A percentile compares a stretch with the other conserved stretches of the same genome.
Evolutionary conservation across 1,284 basidiomycete genomes (phyloP).

Genomic region (Puccinia polysora): DNA sequence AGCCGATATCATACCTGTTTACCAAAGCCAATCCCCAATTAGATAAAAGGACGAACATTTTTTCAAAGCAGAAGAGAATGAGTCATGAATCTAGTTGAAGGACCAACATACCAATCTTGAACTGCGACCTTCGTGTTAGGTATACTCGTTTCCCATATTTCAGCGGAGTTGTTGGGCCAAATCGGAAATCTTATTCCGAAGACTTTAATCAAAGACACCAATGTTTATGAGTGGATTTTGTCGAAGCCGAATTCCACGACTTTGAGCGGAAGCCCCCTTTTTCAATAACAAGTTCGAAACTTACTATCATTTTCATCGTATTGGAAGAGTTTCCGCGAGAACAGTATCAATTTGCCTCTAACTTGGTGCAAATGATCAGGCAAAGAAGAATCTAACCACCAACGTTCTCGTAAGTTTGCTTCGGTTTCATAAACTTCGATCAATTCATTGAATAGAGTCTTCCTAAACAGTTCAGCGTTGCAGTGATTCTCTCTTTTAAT

Average conservation of each 20-base stretch:
- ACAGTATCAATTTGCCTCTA: slow-evolving; percentile 36
- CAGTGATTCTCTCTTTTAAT: slow-evolving; percentile 34
- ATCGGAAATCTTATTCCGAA: slow-evolving; percentile 33
- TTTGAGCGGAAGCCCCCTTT: no score
- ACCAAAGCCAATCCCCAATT: not conserved
- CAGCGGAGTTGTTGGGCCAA: slow-evolving; percentile 31
- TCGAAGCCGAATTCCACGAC: no score
- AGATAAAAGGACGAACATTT: not conserved
- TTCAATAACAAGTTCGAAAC: not conserved
- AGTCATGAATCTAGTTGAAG: not conserved
- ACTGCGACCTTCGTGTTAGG: slow-evolving; percentile 31
- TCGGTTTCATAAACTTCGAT: slow-evolving; percentile 21
- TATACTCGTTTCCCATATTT: slow-evolving; percentile 37
- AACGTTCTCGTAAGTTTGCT: slow-evolving; percentile 2
- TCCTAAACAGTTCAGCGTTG: slow-evolving; percentile 15
- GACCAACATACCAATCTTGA: slow-evolving; percentile 36
- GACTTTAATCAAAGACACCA: no score
- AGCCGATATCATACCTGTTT: slow-evolving; percentile 37
- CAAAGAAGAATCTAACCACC: slow-evolving; percentile 34
- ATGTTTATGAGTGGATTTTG: no score
- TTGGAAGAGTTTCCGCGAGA: slow-evolving; percentile 12
- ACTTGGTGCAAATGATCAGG: slow-evolving; percentile 30
- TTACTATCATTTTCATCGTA: slow-evolving; percentile 17
- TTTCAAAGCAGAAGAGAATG: not conserved
- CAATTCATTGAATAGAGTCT: not conserved